Percentiles rank a stretch among this genome's conserved stretches.
Conservation (phyloP, 2,329 filamentous ascomycete genomes). For the Massarina eburnea region DNA sequence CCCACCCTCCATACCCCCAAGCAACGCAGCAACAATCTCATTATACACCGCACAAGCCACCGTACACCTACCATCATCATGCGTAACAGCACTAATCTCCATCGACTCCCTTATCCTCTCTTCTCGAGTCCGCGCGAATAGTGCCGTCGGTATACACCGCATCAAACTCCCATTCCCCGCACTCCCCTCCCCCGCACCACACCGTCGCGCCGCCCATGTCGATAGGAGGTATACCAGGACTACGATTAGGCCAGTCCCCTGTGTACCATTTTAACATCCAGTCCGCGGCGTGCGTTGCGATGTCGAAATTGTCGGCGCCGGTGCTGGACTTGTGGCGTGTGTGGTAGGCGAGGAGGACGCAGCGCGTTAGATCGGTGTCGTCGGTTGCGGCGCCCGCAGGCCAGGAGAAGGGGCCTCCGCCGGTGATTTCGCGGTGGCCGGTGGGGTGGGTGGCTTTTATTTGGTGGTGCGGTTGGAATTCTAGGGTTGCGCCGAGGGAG, state of each 20-base stretch:
- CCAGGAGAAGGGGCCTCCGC: slow-evolving; percentile 51
- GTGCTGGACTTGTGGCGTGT: background rate
- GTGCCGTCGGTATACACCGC: slow-evolving; percentile 51
- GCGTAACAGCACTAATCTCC: slow-evolving; percentile 24
- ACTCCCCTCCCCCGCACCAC: slow-evolving; percentile 43
- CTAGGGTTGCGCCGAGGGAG: slow-evolving; percentile 50
- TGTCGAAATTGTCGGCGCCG: slow-evolving; percentile 19
- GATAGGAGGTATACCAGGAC: slow-evolving; percentile 31
- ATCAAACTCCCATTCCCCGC: slow-evolving; percentile 54
- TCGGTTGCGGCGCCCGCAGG: slow-evolving; percentile 50
- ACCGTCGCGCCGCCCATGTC: slow-evolving; percentile 49
- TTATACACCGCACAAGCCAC: slow-evolving; percentile 25
- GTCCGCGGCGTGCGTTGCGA: slow-evolving; percentile 41
- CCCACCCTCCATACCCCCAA: slow-evolving; percentile 8
- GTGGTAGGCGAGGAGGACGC: slow-evolving; percentile 49
- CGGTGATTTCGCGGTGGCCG: slow-evolving; percentile 47
- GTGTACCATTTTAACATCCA: slow-evolving; percentile 48
- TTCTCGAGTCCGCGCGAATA: slow-evolving; percentile 40
- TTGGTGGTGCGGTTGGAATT: slow-evolving; percentile 47
- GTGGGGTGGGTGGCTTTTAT: slow-evolving; percentile 36
- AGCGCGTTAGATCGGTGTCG: slow-evolving; percentile 53
- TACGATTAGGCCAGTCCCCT: slow-evolving; percentile 49
- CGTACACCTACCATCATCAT: slow-evolving; percentile 23
- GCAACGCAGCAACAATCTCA: slow-evolving; percentile 22
- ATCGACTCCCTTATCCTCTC: slow-evolving; percentile 24